Conservation (phyloP, 495 filamentous ascomycete genomes). For the Rhypophila decipiens region DNA sequence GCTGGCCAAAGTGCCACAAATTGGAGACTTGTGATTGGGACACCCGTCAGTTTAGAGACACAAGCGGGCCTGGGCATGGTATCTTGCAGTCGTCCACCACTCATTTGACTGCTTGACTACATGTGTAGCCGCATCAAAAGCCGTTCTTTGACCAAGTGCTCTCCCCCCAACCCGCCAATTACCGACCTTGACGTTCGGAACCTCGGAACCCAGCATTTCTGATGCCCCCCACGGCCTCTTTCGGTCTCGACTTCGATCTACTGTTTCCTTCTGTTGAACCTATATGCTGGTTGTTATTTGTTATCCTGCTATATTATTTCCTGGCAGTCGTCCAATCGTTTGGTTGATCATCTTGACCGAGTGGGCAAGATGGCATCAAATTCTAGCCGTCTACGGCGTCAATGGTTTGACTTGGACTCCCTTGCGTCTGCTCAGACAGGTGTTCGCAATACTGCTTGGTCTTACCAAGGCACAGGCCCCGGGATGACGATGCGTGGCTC, state of each 20-base stretch:
- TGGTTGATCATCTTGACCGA: background rate
- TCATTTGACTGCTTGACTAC: background rate
- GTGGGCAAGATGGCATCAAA: background rate
- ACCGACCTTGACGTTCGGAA: background rate
- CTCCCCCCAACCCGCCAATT: background rate
- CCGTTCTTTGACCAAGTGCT: background rate
- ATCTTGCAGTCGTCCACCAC: background rate
- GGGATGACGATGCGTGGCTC: too few species aligned
- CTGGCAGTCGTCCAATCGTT: background rate
- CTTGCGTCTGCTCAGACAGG: too few species aligned
- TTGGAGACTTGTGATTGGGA: constrained; percentile 6
- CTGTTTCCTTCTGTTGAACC: background rate
- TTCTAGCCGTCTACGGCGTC: too few species aligned
- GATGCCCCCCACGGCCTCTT: background rate
- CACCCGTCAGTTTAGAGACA: background rate
- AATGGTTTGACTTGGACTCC: too few species aligned
- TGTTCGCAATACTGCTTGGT: too few species aligned
- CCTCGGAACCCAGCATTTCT: background rate
- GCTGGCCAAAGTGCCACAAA: background rate
- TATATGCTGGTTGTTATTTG: background rate
- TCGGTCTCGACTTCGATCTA: background rate
- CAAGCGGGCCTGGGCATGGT: background rate
- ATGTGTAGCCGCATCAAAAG: background rate
- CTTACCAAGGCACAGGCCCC: too few species aligned
- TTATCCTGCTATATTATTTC: background rate